Evolutionary conservation across 1,284 basidiomycete species (phyloP).

Genomic region (Farysia itapuensis): DNA sequence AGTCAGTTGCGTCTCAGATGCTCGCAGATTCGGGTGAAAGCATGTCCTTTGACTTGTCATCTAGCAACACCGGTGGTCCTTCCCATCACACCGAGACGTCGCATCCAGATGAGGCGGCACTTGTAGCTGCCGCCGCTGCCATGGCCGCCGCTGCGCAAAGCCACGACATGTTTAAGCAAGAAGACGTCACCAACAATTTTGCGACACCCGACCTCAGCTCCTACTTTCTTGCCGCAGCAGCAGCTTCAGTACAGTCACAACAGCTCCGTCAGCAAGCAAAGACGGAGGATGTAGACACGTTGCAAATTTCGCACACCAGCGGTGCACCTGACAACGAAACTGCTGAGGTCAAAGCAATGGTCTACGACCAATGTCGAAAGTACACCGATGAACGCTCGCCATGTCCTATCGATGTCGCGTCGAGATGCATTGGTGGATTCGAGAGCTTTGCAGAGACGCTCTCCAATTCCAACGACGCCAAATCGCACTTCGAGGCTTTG

Average conservation of each 20-base stretch:
- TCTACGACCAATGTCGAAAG: slow-evolving; percentile 12
- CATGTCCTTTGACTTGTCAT: no score
- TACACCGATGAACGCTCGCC: slow-evolving; percentile 19
- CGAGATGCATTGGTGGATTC: slow-evolving; percentile 13
- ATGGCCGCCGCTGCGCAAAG: slow-evolving; percentile 29
- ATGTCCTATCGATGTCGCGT: slow-evolving; percentile 19
- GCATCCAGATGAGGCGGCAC: slow-evolving; percentile 19
- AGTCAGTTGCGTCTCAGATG: no score
- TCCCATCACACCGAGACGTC: no score
- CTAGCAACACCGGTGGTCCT: no score
- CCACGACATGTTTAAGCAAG: not conserved
- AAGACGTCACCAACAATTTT: not conserved
- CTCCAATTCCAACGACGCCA: not conserved
- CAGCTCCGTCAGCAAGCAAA: slow-evolving; percentile 10
- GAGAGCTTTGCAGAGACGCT: not conserved
- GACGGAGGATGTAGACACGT: slow-evolving; percentile 5
- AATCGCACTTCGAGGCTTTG: not conserved
- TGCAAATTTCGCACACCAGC: slow-evolving; percentile 6
- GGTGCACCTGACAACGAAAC: slow-evolving; percentile 17
- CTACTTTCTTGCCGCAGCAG: slow-evolving; percentile 37
- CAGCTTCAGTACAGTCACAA: slow-evolving; percentile 35
- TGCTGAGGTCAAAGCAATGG: slow-evolving; percentile 8
- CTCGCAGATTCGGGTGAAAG: no score
- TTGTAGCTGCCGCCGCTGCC: slow-evolving; percentile 33
- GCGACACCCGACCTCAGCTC: slow-evolving; percentile 20